Base-by-base conservation (phyloP, 2,329 filamentous ascomycete species). In the Diaporthe capsici region DNA sequence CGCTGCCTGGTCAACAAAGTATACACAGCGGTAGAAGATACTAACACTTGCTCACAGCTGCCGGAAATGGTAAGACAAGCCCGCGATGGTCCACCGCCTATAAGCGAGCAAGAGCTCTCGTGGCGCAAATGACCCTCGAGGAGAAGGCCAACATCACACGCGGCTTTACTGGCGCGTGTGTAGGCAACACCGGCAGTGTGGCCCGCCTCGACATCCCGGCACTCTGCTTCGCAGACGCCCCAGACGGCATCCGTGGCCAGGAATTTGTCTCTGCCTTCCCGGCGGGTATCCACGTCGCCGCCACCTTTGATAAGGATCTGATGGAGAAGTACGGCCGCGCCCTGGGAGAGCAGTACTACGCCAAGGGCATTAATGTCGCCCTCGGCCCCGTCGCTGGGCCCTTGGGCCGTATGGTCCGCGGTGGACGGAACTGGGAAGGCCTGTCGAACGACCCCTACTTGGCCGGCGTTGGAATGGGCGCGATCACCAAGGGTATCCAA, bases 311-410 rank as follows among this genome's bases (percentile, higher is more conserved):
- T 82, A 88, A 88, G 71, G 84, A 88, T 37, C 87, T 95, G 67
- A 91, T 93, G 79, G 92, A 92, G 81, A 86, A 87, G 37, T 91
- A 93, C 76, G 94, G 92, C 72, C 83, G 87, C 72, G 91, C 92
- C 55, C 92, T 95, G 88, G 94, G 92, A 15, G 84, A 86, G 65
- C 94, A 95, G 81, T 92, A 93, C 81, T 88, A 87, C 77, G 90
- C 84, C 73, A 94, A 94, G 82, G 94, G 94, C 74, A 88, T 94
- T 31, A 92, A 95, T 81, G 88, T 94, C 8, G 91, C 92, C 78
- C 87, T 95, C 4, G 94, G 93, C 3, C 84, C 82, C 2, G 80
- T 84, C 15, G 81, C 81, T 1, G 92, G 92, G 1, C 92, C 92
- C 10, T 83, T 94, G 28, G 93, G 92, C 53, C 89, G 92, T 75